Evolutionary conservation across 148 eudicot species (phyloP).

Genomic region (Rhododendron griersonianum): DNA sequence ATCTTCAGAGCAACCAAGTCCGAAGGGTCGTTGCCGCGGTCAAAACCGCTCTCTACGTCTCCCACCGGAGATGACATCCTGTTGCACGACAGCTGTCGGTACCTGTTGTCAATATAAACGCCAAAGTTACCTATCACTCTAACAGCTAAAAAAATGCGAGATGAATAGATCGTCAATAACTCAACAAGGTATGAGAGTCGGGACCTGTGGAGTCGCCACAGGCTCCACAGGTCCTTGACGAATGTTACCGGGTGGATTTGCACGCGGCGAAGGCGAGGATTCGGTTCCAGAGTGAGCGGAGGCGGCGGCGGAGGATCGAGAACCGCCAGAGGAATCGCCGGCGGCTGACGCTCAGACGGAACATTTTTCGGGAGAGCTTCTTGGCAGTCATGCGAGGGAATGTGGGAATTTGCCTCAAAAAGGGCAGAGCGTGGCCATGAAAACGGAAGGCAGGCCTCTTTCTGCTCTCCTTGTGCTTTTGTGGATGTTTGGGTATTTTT

Average conservation of each 20-base stretch:
- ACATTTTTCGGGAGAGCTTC: neutral
- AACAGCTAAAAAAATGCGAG: neutral
- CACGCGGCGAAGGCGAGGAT: slow-evolving; percentile 9
- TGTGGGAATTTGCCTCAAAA: neutral
- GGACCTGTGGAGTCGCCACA: neutral
- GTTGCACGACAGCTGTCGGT: slow-evolving; percentile 20
- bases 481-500: neutral
- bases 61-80: neutral
- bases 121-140: neutral
- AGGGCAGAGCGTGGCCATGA: neutral
- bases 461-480: neutral
- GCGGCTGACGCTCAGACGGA: neutral
- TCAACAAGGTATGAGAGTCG: neutral
- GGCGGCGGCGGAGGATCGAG: neutral
- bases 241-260: slow-evolving; percentile 15
- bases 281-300: slow-evolving; percentile 1
- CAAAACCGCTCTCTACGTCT: neutral
- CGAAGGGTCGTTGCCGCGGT: slow-evolving; percentile 18
- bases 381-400: neutral
- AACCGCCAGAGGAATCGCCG: neutral
- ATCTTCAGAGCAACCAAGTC: slow-evolving; percentile 61
- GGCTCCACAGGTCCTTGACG: neutral
- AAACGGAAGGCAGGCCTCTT: neutral
- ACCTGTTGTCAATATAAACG: neutral
- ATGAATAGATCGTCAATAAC: neutral